Conservation (phyloP, 164 flowering plant genomes). For the Buxus sempervirens region DNA sequence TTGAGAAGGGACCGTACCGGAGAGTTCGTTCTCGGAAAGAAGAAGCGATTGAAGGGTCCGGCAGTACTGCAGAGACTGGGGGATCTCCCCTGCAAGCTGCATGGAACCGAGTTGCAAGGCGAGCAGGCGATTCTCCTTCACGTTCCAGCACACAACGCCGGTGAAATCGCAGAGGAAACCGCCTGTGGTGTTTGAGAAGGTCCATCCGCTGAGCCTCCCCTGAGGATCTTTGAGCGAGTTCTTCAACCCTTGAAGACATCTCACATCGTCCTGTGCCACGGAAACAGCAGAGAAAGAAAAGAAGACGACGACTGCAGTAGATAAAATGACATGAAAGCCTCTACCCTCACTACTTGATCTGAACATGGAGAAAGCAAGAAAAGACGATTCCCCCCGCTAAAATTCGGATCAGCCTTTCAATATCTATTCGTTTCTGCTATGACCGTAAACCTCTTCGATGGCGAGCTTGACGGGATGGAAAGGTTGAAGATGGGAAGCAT, state of each 20-base stretch:
- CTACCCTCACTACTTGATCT: neutral
- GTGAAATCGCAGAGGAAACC: constrained; percentile 29
- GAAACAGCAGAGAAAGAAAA: neutral
- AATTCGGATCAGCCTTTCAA: too few species aligned
- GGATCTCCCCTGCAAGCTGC: constrained; percentile 25
- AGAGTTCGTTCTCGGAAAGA: constrained; percentile 29
- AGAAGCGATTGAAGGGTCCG: constrained; percentile 24
- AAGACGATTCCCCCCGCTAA: too few species aligned
- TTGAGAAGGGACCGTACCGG: constrained; percentile 32
- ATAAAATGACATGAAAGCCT: neutral
- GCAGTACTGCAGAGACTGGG: constrained; percentile 28
- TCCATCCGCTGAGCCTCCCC: constrained; percentile 25
- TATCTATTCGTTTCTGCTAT: too few species aligned
- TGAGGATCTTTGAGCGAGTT: constrained; percentile 24
- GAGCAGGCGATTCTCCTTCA: constrained; percentile 28
- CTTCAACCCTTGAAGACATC: constrained; percentile 31
- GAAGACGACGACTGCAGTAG: neutral
- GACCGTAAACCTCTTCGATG: too few species aligned
- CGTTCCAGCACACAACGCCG: constrained; percentile 46
- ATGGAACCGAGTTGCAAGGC: constrained; percentile 22
- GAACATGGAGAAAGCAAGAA: neutral
- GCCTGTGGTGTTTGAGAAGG: constrained; percentile 22
- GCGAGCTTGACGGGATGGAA: too few species aligned
- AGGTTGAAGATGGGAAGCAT: too few species aligned
- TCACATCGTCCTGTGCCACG: constrained; percentile 30